Evolutionary conservation across 441 rosid species (phyloP).

Genomic region (Corymbia calophylla): DNA sequence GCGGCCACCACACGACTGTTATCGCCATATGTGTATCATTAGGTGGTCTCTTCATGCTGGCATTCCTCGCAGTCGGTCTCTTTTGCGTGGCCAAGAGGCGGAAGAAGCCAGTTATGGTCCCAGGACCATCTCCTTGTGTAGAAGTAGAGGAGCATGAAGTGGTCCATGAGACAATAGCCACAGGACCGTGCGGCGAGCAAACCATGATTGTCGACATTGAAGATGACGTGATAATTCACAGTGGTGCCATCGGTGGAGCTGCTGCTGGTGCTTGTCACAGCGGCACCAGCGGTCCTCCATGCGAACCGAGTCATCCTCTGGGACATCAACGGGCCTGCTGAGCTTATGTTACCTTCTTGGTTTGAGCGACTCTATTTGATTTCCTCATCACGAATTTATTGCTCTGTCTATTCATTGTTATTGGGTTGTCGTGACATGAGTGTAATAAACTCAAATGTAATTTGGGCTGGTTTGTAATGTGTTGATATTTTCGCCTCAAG

Average conservation of each 20-base stretch:
- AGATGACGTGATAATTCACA: not conserved
- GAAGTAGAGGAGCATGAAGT: not conserved
- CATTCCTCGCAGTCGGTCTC: conserved; percentile 4
- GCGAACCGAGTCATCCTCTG: not conserved
- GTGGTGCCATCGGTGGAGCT: not conserved
- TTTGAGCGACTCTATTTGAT: not conserved
- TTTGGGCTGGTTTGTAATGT: not conserved
- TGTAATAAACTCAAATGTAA: not conserved
- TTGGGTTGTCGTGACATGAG: not conserved
- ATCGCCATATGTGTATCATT: conserved; percentile 4
- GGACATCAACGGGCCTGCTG: not conserved
- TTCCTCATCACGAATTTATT: not conserved
- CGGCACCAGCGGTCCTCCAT: not conserved
- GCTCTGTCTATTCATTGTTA: not conserved
- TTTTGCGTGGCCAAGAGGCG: conserved; percentile 5
- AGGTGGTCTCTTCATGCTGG: not conserved
- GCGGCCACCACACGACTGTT: not conserved
- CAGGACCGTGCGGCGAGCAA: not conserved
- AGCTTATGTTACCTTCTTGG: not conserved
- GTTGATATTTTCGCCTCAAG: not conserved
- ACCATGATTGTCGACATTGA: not conserved
- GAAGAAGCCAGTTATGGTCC: conserved; percentile 2
- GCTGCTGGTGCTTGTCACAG: not conserved
- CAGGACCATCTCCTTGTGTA: not conserved
- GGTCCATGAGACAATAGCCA: not conserved